phyloP scores from a whole-genome alignment of 495 filamentous ascomycete genomes.

The Annulohypoxylon maeteangense region DNA sequence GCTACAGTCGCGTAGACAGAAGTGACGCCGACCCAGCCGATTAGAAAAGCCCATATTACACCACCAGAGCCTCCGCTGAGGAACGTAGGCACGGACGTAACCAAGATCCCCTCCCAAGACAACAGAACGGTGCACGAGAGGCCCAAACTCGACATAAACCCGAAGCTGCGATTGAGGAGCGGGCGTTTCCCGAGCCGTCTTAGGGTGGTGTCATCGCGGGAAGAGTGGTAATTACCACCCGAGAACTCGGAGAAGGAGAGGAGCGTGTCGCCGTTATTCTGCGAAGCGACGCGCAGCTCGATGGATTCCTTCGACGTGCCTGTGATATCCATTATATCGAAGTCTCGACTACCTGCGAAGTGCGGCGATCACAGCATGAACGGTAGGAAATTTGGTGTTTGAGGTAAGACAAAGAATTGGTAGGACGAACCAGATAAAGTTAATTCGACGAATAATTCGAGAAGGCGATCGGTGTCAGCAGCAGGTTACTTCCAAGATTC shows the following conservation, averaged over 20 bases:
- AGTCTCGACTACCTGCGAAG: not conserved
- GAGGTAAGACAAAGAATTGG: not conserved
- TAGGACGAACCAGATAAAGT: not conserved
- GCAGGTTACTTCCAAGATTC: constrained; percentile 2
- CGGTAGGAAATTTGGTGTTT: not conserved
- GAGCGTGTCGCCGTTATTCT: constrained; percentile 5
- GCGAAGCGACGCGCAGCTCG: constrained; percentile 18
- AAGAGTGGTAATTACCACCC: constrained; percentile 1
- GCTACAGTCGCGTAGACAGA: constrained; percentile 58
- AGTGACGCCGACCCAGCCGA: constrained; percentile 61
- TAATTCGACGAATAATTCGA: constrained; percentile 8
- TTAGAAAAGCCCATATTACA: constrained; percentile 63
- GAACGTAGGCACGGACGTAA: constrained; percentile 35
- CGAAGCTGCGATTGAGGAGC: constrained; percentile 52
- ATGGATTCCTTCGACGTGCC: constrained; percentile 14
- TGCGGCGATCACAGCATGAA: not conserved
- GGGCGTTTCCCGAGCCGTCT: constrained; percentile 37
- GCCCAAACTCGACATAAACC: constrained; percentile 59
- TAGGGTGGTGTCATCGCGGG: constrained; percentile 24
- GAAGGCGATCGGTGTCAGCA: constrained; percentile 20
- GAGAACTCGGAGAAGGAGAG: constrained; percentile 21
- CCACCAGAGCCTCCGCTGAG: constrained; percentile 62
- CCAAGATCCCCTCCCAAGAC: constrained; percentile 58
- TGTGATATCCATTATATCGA: constrained; percentile 12
- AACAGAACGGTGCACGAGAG: constrained; percentile 58